These are phyloP conservation scores for Lasiodiplodia gonubiensis DNA, from an alignment of 2,329 filamentous ascomycete species.

Conservation along the genomic window DNA sequence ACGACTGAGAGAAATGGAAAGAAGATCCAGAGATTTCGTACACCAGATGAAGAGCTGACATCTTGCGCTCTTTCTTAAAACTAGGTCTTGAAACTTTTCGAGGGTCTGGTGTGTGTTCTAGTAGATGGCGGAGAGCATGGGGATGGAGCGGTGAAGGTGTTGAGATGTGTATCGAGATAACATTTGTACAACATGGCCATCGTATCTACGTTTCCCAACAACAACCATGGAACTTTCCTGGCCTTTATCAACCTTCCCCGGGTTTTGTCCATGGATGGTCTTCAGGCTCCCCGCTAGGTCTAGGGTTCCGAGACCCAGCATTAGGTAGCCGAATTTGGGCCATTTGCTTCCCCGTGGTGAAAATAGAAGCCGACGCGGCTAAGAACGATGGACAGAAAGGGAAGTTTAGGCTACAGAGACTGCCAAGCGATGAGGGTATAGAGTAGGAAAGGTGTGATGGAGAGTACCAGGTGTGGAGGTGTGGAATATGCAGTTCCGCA, in stretches of 20 bases:
- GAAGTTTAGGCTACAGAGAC: conserved; percentile 14
- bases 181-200: conserved; percentile 26
- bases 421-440: conserved; percentile 25
- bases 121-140: background rate
- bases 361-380: background rate
- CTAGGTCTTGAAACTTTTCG: background rate
- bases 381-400: conserved; percentile 8
- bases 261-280: background rate
- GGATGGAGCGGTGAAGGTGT: background rate
- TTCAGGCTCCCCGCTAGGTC: background rate
- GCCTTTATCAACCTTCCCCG: conserved; percentile 13
- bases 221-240: conserved; percentile 9
- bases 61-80: background rate
- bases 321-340: conserved; percentile 11
- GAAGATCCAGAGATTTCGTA: background rate
- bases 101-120: background rate
- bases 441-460: conserved; percentile 19
- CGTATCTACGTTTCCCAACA: conserved; percentile 26
- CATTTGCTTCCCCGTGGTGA: conserved; percentile 1
- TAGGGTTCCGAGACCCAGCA: background rate
- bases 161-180: conserved; percentile 22
- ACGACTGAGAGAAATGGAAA: background rate
- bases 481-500: conserved; percentile 19
- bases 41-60: background rate
- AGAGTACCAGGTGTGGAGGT: conserved; percentile 14